Evolutionary conservation across 257 asterid species (phyloP).

Genomic region (Lycium barbarum): DNA sequence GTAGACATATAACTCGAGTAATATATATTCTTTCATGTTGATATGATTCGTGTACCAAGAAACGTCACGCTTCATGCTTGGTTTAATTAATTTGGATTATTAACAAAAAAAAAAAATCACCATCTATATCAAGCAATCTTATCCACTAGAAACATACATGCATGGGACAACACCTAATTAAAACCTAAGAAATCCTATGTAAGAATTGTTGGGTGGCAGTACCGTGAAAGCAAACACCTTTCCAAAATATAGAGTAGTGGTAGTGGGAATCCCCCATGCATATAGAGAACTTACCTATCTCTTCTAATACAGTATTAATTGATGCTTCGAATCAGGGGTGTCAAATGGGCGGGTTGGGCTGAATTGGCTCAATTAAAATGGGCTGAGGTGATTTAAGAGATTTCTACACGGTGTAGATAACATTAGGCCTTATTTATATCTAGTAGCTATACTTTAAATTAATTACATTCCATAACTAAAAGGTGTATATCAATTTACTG

Average conservation of each 20-base stretch:
- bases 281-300: background rate
- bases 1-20: background rate
- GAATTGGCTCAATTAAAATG: no score
- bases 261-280: constrained; percentile 22
- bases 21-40: background rate
- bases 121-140: constrained; percentile 15
- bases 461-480: no score
- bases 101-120: background rate
- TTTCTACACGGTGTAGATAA: no score
- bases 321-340: no score
- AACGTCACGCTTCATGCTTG: background rate
- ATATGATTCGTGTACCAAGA: no score
- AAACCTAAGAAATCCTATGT: background rate
- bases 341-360: no score
- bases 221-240: background rate
- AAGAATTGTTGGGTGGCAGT: background rate
- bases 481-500: no score
- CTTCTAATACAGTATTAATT: no score
- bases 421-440: no score
- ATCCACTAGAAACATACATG: background rate
- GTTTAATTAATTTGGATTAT: background rate
- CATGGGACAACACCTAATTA: background rate
- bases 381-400: no score
- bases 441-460: no score
- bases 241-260: background rate